A percentile compares a stretch with the other conserved stretches of the same genome.
These are phyloP conservation scores for Aspergillus persii DNA, from an alignment of 2,329 filamentous ascomycete species.

Conservation along the genomic window DNA sequence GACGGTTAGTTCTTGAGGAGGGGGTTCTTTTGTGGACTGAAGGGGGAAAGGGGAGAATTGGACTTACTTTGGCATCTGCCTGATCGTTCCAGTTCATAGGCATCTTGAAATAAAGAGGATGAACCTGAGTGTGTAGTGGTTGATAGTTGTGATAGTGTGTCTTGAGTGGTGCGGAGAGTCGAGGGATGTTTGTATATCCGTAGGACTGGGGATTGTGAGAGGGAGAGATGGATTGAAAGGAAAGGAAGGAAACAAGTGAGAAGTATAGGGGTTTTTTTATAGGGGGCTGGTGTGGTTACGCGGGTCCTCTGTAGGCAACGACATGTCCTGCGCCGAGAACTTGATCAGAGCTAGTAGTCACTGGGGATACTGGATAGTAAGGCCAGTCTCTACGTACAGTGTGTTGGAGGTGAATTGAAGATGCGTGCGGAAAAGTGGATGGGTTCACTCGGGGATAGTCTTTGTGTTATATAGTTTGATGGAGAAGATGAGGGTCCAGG, in stretches of 20 bases:
- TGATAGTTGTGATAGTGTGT: neutral
- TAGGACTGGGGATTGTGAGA: neutral
- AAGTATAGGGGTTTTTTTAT: too few relatives aligned
- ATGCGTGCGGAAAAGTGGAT: neutral
- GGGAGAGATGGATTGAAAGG: too few relatives aligned
- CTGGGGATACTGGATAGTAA: neutral
- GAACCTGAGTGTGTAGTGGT: neutral
- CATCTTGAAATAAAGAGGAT: slow-evolving; percentile 17
- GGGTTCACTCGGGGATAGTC: neutral
- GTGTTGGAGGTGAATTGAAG: neutral
- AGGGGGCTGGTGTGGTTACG: too few relatives aligned
- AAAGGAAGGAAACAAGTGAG: too few relatives aligned
- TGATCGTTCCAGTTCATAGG: slow-evolving; percentile 28
- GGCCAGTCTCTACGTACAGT: neutral
- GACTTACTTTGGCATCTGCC: slow-evolving; percentile 29
- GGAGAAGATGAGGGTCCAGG: too few relatives aligned
- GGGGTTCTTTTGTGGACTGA: neutral
- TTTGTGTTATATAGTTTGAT: neutral
- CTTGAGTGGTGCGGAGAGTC: too few relatives aligned
- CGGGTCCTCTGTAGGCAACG: too few relatives aligned
- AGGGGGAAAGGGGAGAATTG: neutral
- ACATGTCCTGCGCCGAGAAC: neutral
- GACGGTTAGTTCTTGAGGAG: neutral
- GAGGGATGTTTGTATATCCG: too few relatives aligned
- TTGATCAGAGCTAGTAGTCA: neutral